A percentile compares a stretch with the other conserved stretches of the same genome.
phyloP scores from a whole-genome alignment of 768 basidiomycete genomes.

The Peribolospora kevripleyi region DNA sequence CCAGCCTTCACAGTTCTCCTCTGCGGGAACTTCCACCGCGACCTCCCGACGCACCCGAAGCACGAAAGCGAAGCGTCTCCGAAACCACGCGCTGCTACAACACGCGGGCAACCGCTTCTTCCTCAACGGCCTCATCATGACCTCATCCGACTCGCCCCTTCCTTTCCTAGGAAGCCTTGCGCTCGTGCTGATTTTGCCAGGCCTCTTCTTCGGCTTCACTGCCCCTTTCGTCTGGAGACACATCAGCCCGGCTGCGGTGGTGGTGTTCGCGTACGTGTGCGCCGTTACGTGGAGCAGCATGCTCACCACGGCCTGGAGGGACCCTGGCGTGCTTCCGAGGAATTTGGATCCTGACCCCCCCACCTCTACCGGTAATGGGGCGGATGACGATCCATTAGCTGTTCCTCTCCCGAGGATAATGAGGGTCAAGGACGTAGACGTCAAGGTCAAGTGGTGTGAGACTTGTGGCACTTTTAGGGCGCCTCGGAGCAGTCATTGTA shows the following conservation, averaged over 20 bases:
- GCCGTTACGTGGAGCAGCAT: conserved; percentile 46
- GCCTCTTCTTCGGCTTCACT: conserved; percentile 68
- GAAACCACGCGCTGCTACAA: too few relatives aligned
- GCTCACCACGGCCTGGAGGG: conserved; percentile 43
- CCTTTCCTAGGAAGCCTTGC: conserved; percentile 47
- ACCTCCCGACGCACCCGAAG: too few relatives aligned
- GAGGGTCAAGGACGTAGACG: conserved; percentile 40
- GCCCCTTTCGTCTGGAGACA: conserved; percentile 73
- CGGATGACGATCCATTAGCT: conserved; percentile 32
- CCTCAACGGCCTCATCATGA: conserved; percentile 43
- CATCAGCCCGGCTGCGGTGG: conserved; percentile 30
- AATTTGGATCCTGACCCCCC: conserved; percentile 69
- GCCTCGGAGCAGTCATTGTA: conserved; percentile 83
- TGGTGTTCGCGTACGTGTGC: conserved; percentile 36
- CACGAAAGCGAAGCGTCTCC: too few relatives aligned
- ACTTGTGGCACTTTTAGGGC: conserved; percentile 84
- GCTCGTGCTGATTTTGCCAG: conserved; percentile 41
- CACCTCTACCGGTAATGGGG: conserved; percentile 31
- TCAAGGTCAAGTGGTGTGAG: conserved; percentile 37
- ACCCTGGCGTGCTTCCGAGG: conserved; percentile 75
- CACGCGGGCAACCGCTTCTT: conserved; percentile 37
- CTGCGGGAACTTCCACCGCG: too few relatives aligned
- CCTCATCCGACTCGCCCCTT: conserved; percentile 63
- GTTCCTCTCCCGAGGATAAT: conserved; percentile 59
- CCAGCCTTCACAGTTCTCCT: too few relatives aligned